Base-by-base conservation (phyloP, 1,284 basidiomycete genomes). In the Boletus sp. region DNA sequence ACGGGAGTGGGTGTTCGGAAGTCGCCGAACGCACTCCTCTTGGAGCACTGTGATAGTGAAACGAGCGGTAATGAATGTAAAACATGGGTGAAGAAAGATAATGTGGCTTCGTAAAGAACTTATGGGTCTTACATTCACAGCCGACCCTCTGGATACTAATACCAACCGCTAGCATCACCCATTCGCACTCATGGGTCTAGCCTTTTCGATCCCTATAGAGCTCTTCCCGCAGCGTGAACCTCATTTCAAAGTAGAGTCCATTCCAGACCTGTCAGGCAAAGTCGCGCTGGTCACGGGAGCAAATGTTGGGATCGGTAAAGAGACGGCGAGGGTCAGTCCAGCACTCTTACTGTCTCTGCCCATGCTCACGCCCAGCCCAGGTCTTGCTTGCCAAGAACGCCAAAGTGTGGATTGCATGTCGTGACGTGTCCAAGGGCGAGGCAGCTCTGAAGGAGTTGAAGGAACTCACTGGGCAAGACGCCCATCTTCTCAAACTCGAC, bases 321-420 rank as follows among this genome's bases (percentile, higher is more conserved):
- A 64, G 44, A 66, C 63, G 1, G 59, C 58, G 3, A 56, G 51
- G 42, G 58, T 58, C 12, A 17, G 56, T 48, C 12, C 13, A 8
- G 3, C 16, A 7, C 14, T 8, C 5, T n/a, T 14, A 12, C 4
- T 3, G 12, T 19, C 10, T 12, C 7, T n/a, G 12, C 14, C 34
- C 22, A 41, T 8, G 12, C 20, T 6, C 4, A 19, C 9, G 40
- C 23, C 9, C 16, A 2, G n/a, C 2, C 9, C 38, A 76, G 72
- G 73, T 69, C 6, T 69, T 82, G 10, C 71, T 86, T 34, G 52
- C 61, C 6, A 74, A 74, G 46, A 77, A 81, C 32, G 82, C 82
- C 8, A 83, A 73, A 50, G 84, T 88, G 0, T 86, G 84, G 60
- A 69, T 87, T 52, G 80, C 78, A 2, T 72, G 72, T 16, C 72